phyloP scores from a whole-genome alignment of 2,329 filamentous ascomycete species.

The Hypoxylon sp. region DNA sequence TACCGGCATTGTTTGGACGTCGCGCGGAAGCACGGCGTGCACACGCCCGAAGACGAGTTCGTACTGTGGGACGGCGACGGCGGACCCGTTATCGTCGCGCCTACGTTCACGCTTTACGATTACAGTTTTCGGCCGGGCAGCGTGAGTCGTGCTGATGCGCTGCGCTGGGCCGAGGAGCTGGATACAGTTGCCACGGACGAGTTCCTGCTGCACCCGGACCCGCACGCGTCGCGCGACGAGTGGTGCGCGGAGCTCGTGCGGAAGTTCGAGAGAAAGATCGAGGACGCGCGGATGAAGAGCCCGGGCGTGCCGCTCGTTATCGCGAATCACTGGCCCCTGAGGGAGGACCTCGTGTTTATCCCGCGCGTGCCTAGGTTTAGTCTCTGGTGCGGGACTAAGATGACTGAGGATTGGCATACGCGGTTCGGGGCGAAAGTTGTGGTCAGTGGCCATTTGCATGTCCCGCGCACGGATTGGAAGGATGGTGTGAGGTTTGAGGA shows the following conservation, averaged over 20 bases:
- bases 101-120: constrained; percentile 73
- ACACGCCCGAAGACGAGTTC: constrained; percentile 71
- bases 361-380: constrained; percentile 57
- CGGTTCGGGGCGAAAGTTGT: constrained; percentile 57
- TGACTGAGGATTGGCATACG: constrained; percentile 57
- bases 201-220: constrained; percentile 57
- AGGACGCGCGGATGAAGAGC: constrained; percentile 43
- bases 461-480: constrained; percentile 59
- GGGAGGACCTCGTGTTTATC: constrained; percentile 56
- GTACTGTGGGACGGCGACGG: constrained; percentile 67
- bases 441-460: constrained; percentile 57
- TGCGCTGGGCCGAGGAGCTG: constrained; percentile 57
- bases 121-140: constrained; percentile 69
- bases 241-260: constrained; percentile 55
- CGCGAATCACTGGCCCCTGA: constrained; percentile 59
- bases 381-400: constrained; percentile 58
- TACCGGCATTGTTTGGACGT: constrained; percentile 69
- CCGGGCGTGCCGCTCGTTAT: constrained; percentile 52
- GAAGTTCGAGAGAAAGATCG: constrained; percentile 51
- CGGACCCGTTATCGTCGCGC: constrained; percentile 65
- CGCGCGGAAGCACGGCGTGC: constrained; percentile 66
- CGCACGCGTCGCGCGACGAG: constrained; percentile 54
- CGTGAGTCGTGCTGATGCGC: constrained; percentile 63
- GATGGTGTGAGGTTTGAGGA: constrained; percentile 58
- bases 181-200: constrained; percentile 58